These are phyloP conservation scores for Hemisphaericaspora nanyangensis DNA, from an alignment of 805 yeast species.

Conservation along the genomic window DNA sequence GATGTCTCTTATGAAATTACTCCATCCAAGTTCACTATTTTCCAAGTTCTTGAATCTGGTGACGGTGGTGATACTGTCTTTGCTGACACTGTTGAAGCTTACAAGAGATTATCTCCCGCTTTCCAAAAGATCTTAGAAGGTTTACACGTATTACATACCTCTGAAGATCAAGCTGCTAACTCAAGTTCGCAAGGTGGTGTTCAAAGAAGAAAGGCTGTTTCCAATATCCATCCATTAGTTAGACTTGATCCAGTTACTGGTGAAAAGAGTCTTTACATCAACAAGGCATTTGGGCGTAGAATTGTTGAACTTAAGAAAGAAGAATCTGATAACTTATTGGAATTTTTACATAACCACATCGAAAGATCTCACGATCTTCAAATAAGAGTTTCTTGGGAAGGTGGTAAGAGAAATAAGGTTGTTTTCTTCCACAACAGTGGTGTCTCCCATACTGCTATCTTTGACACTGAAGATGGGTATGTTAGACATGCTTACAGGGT, in stretches of 20 bases:
- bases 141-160: slow-evolving; percentile 66
- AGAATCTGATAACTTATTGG: slow-evolving; percentile 60
- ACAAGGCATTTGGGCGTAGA: slow-evolving; percentile 58
- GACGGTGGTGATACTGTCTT: slow-evolving; percentile 80
- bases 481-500: slow-evolving; percentile 72
- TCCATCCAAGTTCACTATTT: slow-evolving; percentile 69
- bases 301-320: slow-evolving; percentile 71
- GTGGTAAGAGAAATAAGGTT: slow-evolving; percentile 46
- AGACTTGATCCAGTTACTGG: slow-evolving; percentile 72
- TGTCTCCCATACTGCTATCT: slow-evolving; percentile 62
- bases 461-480: slow-evolving; percentile 66
- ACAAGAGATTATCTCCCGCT: slow-evolving; percentile 63
- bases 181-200: slow-evolving; percentile 56
- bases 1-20: slow-evolving; percentile 73
- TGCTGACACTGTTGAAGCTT: slow-evolving; percentile 69
- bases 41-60: slow-evolving; percentile 55
- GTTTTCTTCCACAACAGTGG: slow-evolving; percentile 80
- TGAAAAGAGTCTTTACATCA: slow-evolving; percentile 54
- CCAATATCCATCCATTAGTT: slow-evolving; percentile 64
- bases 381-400: slow-evolving; percentile 68
- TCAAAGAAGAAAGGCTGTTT: slow-evolving; percentile 61
- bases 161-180: slow-evolving; percentile 63
- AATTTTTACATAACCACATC: slow-evolving; percentile 53
- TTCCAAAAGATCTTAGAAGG: slow-evolving; percentile 57
- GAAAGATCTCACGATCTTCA: slow-evolving; percentile 57